Evolutionary conservation across 2,329 filamentous ascomycete species (phyloP), one percentile per base, ranked within the genome.

Genomic region (Colletotrichum tamarilloi): DNA sequence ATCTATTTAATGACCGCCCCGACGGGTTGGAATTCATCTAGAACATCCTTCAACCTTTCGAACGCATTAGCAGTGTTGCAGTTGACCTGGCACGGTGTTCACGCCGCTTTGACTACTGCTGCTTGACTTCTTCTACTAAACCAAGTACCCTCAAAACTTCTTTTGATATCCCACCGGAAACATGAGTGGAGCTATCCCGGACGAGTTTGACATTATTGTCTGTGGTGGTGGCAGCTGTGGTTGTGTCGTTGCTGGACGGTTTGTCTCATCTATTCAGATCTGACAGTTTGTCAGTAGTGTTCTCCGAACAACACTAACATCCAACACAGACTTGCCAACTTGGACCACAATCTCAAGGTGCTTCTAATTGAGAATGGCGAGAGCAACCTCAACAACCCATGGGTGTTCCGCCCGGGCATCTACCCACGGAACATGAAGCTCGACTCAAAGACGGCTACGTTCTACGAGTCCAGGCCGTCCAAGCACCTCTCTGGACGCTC

Each of bases 161-260:
- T 35, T 57, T 35, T 56, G 24, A 52, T 35, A 35, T 35, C 28
- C 28, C 49, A 16, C 62, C 60, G 46, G 30, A 57, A 78, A 74
- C 24, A 84, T 84, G 82, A 80, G 80, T 67, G 72, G 71, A 42
- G 42, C 68, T 5, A 79, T 95, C 75, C 92, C 93, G 46, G 92
- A 95, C 72, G 93, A 95, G 85, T 93, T 94, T 79, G 93, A 95
- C 80, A 94, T 95, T 77, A 95, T 95, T 77, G 92, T 95, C 35
- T 93, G 91, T 76, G 93, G 93, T 78, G 93, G 93, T 78, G 93
- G 93, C 67, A 93, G 91, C 80, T 90, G 88, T 74, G 91, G 87
- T 38, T 89, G 87, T 79, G 87, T 89, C n/a, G 86, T 89, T 55
- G 87, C 87, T 66, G 87, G 87, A 70, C 82, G 90, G 88, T 91